Percentiles rank a stretch among this genome's conserved stretches.
These are phyloP conservation scores for Trapa incisa DNA, from an alignment of 345 rosid genomes.

Conservation along the genomic window DNA sequence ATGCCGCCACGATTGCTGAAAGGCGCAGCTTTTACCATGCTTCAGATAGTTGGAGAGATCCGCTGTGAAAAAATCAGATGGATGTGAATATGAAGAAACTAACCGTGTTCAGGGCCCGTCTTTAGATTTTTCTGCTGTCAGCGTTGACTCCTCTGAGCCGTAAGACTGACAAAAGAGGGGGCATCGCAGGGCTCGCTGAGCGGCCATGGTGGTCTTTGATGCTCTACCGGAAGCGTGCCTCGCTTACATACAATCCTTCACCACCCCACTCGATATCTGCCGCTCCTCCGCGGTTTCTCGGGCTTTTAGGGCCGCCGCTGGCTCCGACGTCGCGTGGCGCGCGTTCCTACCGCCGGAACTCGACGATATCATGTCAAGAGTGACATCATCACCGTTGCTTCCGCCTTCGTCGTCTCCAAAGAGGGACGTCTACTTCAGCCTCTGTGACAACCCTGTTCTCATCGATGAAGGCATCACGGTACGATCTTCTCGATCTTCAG, in stretches of 20 bases:
- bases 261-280: constrained; percentile 31
- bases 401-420: constrained; percentile 14
- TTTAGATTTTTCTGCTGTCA: too few species aligned
- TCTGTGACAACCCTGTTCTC: constrained; percentile 27
- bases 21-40: too few species aligned
- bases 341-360: constrained; percentile 34
- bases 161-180: too few species aligned
- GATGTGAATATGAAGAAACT: too few species aligned
- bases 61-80: too few species aligned
- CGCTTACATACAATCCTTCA: constrained; percentile 26
- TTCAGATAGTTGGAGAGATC: too few species aligned
- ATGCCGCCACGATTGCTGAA: too few species aligned
- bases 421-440: constrained; percentile 30
- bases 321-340: constrained; percentile 41
- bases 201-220: constrained; percentile 8
- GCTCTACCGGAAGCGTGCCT: constrained; percentile 28
- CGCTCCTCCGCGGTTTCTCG: constrained; percentile 26
- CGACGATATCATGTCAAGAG: constrained; percentile 14
- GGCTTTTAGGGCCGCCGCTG: constrained; percentile 22
- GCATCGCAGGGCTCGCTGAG: neutral
- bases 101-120: too few species aligned
- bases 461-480: constrained; percentile 36
- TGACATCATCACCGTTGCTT: neutral
- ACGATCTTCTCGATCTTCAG: constrained; percentile 3
- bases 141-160: too few species aligned